Percentiles rank a stretch among this genome's conserved stretches.
Conservation (phyloP, 306 rosid genomes). For the Chamaecrista fasciculata region DNA sequence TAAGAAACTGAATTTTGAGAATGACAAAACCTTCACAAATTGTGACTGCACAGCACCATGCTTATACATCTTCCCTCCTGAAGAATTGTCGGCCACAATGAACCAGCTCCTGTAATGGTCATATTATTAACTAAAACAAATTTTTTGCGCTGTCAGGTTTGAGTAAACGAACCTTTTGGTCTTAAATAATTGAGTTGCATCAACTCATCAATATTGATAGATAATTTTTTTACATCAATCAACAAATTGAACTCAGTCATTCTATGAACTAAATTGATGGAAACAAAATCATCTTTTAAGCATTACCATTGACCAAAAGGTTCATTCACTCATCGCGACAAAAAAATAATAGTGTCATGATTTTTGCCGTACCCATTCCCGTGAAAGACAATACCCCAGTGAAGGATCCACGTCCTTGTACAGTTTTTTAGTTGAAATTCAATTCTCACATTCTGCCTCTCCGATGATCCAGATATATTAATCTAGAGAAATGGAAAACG, state of each 20-base stretch:
- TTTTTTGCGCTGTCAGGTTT: not conserved
- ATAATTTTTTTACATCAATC: not conserved
- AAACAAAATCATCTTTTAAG: not conserved
- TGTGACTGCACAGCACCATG: conserved; percentile 38
- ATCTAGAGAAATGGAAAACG: conserved; percentile 23
- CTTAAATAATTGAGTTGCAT: not conserved
- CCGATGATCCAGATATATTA: conserved; percentile 30
- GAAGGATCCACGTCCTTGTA: conserved; percentile 32
- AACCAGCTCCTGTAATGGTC: conserved; percentile 31
- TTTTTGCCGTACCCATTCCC: conserved; percentile 17
- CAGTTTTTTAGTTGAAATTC: conserved; percentile 35
- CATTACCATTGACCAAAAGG: not conserved
- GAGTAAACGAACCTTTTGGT: not conserved
- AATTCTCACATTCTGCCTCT: conserved; percentile 20
- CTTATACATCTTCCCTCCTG: conserved; percentile 26
- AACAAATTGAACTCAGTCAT: not conserved
- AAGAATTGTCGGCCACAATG: conserved; percentile 23
- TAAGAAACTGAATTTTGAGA: not conserved
- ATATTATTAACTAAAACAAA: not conserved
- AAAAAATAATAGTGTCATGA: not conserved
- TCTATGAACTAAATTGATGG: not conserved
- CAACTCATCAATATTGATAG: not conserved
- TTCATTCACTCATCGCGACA: not conserved
- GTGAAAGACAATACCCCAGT: conserved; percentile 35
- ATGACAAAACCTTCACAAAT: conserved; percentile 31